phyloP scores from a whole-genome alignment of 225 moss, liverwort and hornwort genomes.

The Thuidium tamariscinum region DNA sequence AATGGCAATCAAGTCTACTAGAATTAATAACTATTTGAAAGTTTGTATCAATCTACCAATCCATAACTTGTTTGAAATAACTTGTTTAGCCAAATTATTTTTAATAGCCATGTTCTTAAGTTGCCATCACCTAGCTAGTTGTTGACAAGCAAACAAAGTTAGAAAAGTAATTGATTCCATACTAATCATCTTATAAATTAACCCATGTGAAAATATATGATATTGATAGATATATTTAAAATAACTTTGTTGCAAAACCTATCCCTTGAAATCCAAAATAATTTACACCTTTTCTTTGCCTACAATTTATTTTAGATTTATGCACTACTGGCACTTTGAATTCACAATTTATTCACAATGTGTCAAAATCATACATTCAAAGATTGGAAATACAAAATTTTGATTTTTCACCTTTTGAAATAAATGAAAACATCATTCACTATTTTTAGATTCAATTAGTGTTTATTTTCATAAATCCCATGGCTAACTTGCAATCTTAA shows the following conservation, averaged over 20 bases:
- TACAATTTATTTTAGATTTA: neutral
- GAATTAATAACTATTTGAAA: neutral
- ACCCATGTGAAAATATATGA: accelerated
- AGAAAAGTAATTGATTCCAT: neutral
- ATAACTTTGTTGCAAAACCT: neutral
- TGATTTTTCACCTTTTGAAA: too few relatives aligned
- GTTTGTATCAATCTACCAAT: accelerated
- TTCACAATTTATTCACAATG: neutral
- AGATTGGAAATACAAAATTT: accelerated
- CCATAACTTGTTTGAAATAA: neutral
- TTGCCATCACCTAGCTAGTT: neutral
- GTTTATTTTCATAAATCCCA: neutral
- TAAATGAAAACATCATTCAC: too few relatives aligned
- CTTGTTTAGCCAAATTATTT: neutral
- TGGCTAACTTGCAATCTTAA: accelerated
- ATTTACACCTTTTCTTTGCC: neutral
- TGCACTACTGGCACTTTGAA: neutral
- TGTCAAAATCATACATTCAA: neutral
- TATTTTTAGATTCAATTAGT: too few relatives aligned
- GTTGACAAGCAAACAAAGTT: neutral
- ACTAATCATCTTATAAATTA: neutral
- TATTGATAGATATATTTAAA: neutral
- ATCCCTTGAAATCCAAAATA: neutral
- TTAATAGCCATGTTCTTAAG: neutral
- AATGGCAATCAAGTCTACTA: neutral